A percentile compares a stretch with the other conserved stretches of the same genome.
Conservation (phyloP, 805 yeast genomes). For the Phaffomyces thermotolerans region DNA sequence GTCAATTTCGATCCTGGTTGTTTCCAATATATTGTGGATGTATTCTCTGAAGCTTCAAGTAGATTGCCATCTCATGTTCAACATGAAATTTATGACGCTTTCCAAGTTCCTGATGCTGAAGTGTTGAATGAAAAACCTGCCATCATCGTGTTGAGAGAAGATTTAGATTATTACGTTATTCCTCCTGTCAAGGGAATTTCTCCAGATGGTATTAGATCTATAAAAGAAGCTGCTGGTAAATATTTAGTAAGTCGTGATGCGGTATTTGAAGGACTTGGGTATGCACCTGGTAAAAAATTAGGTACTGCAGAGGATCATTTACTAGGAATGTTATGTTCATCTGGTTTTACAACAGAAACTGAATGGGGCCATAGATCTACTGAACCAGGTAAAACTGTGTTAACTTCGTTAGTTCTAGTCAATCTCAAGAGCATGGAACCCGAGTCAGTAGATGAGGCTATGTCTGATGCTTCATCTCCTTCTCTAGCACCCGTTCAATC, state of each 20-base stretch:
- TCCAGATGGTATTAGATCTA: constrained; percentile 51
- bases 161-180: constrained; percentile 85
- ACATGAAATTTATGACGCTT: constrained; percentile 30
- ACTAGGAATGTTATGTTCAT: constrained; percentile 87
- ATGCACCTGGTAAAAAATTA: constrained; percentile 42
- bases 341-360: constrained; percentile 66
- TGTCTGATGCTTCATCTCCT: constrained; percentile 27
- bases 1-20: constrained; percentile 86
- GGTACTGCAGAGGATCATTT: constrained; percentile 94
- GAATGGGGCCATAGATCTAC: constrained; percentile 86
- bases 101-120: constrained; percentile 45
- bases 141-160: constrained; percentile 87
- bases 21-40: constrained; percentile 71
- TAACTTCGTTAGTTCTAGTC: constrained; percentile 73
- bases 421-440: constrained; percentile 37
- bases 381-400: constrained; percentile 83
- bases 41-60: constrained; percentile 62
- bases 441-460: constrained; percentile 6
- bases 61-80: constrained; percentile 40
- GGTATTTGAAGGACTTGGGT: constrained; percentile 79
- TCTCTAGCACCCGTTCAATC: constrained; percentile 36
- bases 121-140: constrained; percentile 78
- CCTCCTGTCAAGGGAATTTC: constrained; percentile 59
- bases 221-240: constrained; percentile 72
- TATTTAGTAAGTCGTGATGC: constrained; percentile 46